Percentiles rank a stretch among this genome's conserved stretches.
Conservation (phyloP, 2,329 filamentous ascomycete species). For the Rosellinia necatrix region DNA sequence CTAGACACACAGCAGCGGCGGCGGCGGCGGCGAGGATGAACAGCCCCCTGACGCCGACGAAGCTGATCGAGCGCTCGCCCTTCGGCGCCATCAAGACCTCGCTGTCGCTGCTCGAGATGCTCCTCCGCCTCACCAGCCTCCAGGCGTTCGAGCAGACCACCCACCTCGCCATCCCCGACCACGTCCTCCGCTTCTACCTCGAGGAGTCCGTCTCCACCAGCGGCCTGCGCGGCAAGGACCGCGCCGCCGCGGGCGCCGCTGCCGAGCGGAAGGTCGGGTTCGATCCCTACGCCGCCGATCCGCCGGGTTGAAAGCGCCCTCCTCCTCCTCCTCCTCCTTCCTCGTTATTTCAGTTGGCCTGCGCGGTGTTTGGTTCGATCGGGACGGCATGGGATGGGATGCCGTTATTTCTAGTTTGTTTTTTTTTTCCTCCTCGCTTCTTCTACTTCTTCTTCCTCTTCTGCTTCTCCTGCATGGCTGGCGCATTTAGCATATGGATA, state of each 20-base stretch:
- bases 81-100: conserved; percentile 60
- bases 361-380: too few relatives aligned
- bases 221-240: conserved; percentile 52
- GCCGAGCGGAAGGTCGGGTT: conserved; percentile 58
- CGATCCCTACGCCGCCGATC: conserved; percentile 59
- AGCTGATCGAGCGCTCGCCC: conserved; percentile 50
- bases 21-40: conserved; percentile 40
- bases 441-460: background rate
- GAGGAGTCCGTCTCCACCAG: conserved; percentile 60
- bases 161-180: conserved; percentile 87
- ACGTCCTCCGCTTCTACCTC: conserved; percentile 87
- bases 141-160: conserved; percentile 92
- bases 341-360: too few relatives aligned
- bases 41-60: conserved; percentile 24
- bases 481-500: background rate
- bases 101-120: conserved; percentile 81
- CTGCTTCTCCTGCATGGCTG: background rate
- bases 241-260: conserved; percentile 50
- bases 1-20: background rate
- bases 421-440: too few relatives aligned
- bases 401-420: too few relatives aligned
- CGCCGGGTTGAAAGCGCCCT: conserved; percentile 21
- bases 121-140: conserved; percentile 81
- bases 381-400: too few relatives aligned
- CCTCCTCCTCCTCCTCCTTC: too few relatives aligned